phyloP scores from a whole-genome alignment of 192 early-diverging fungal genomes.

The Podila epigama region DNA sequence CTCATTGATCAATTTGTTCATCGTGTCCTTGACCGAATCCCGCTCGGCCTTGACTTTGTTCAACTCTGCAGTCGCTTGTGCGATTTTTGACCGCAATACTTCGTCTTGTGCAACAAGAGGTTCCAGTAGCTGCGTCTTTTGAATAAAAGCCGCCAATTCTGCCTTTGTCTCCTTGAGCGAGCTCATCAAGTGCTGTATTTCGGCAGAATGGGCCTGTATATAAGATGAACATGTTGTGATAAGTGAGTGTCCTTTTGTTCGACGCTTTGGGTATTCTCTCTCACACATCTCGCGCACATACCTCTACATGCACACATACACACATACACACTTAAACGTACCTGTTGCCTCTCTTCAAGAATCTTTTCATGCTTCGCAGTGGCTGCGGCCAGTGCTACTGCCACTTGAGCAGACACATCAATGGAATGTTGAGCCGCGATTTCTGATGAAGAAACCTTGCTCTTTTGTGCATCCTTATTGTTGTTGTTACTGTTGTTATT shows the following conservation, averaged over 20 bases:
- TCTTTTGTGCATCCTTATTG: not conserved
- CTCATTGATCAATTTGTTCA: constrained; percentile 43
- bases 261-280: too few relatives aligned
- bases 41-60: constrained; percentile 31
- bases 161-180: constrained; percentile 16
- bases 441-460: too few relatives aligned
- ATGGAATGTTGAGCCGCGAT: too few relatives aligned
- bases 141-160: constrained; percentile 33
- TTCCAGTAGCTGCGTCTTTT: constrained; percentile 38
- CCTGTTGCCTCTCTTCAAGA: constrained; percentile 21
- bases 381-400: not conserved
- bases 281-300: too few relatives aligned
- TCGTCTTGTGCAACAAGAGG: constrained; percentile 44
- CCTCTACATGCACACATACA: too few relatives aligned
- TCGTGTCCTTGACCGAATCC: constrained; percentile 39
- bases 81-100: constrained; percentile 29
- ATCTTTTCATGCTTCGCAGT: constrained; percentile 10
- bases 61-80: constrained; percentile 32
- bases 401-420: not conserved
- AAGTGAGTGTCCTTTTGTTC: too few relatives aligned
- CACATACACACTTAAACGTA: not conserved
- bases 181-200: not conserved
- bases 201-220: not conserved
- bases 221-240: not conserved
- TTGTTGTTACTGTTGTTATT: not conserved